These are phyloP conservation scores for Tetracladium setigerum DNA, from an alignment of 495 filamentous ascomycete genomes.

Conservation along the genomic window DNA sequence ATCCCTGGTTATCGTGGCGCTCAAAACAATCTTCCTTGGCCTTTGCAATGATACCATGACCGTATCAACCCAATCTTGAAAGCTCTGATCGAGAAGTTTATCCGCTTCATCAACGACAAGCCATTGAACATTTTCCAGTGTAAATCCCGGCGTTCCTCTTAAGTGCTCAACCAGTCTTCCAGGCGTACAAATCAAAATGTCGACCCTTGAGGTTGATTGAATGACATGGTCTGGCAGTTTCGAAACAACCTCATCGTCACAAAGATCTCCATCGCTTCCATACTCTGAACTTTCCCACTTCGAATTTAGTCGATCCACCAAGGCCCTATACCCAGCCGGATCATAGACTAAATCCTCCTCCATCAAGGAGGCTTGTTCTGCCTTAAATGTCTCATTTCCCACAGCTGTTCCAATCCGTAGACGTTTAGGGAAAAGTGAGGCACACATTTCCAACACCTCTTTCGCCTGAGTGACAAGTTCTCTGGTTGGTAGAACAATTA, in stretches of 20 bases:
- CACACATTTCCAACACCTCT: conserved; percentile 61
- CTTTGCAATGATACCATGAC: conserved; percentile 57
- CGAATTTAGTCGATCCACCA: conserved; percentile 16
- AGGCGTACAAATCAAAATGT: conserved; percentile 88
- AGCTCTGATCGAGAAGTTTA: conserved; percentile 81
- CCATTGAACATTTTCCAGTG: conserved; percentile 68
- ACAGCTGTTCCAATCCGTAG: conserved; percentile 75
- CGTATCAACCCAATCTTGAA: conserved; percentile 80
- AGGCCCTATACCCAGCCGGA: conserved; percentile 40
- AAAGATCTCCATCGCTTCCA: conserved; percentile 17
- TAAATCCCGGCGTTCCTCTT: conserved; percentile 72
- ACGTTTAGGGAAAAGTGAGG: conserved; percentile 43
- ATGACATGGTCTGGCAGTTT: conserved; percentile 54
- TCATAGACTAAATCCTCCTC: conserved; percentile 34
- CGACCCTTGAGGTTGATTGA: conserved; percentile 58
- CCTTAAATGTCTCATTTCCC: conserved; percentile 66
- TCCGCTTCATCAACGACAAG: conserved; percentile 92
- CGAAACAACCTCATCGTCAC: conserved; percentile 23
- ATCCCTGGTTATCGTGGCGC: conserved; percentile 91
- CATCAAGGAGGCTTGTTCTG: conserved; percentile 53
- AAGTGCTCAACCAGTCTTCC: conserved; percentile 90
- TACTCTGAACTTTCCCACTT: conserved; percentile 17
- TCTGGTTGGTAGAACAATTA: conserved; percentile 84
- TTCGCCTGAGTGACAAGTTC: conserved; percentile 82
- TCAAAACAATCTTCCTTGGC: conserved; percentile 66